Conservation (phyloP, 768 basidiomycete genomes). For the Leccinum subtestaceum region DNA sequence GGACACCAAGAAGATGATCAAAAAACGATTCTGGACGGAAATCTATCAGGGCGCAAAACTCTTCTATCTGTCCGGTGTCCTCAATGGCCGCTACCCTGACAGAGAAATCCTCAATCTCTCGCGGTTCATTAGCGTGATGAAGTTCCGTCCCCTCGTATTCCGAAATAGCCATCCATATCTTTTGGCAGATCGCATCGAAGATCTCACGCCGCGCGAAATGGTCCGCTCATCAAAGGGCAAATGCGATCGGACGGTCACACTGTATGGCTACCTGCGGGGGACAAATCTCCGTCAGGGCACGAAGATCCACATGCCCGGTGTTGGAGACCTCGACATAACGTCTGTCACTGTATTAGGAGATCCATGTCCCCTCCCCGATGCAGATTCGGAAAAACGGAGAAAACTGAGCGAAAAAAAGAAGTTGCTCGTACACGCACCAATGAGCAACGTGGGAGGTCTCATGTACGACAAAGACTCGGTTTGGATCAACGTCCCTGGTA, state of each 20-base stretch:
- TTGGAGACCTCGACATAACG: conserved; percentile 82
- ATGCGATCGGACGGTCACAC: conserved; percentile 88
- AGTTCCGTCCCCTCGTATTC: conserved; percentile 96
- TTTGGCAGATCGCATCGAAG: conserved; percentile 91
- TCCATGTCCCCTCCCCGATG: conserved; percentile 92
- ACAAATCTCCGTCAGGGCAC: conserved; percentile 75
- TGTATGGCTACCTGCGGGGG: conserved; percentile 94
- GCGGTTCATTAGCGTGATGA: conserved; percentile 96
- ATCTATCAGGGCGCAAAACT: conserved; percentile 99
- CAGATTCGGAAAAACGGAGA: conserved; percentile 85
- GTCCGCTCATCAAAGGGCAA: conserved; percentile 78
- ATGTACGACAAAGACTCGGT: conserved; percentile 98
- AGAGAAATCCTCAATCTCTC: conserved; percentile 94
- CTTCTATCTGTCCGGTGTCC: conserved; percentile 94
- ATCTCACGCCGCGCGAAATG: conserved; percentile 85
- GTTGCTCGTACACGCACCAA: conserved; percentile 89
- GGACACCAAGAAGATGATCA: conserved; percentile 88
- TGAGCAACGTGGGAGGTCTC: conserved; percentile 97
- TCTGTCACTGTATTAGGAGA: conserved; percentile 78
- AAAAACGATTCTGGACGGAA: conserved; percentile 99
- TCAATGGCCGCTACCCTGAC: conserved; percentile 97
- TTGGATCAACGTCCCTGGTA: conserved; percentile 96
- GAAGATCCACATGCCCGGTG: conserved; percentile 91
- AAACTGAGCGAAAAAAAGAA: conserved; percentile 96
- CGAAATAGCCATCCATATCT: conserved; percentile 94